These are phyloP conservation scores for Epichloe sp. DNA, from an alignment of 2,329 filamentous ascomycete genomes.

Conservation along the genomic window DNA sequence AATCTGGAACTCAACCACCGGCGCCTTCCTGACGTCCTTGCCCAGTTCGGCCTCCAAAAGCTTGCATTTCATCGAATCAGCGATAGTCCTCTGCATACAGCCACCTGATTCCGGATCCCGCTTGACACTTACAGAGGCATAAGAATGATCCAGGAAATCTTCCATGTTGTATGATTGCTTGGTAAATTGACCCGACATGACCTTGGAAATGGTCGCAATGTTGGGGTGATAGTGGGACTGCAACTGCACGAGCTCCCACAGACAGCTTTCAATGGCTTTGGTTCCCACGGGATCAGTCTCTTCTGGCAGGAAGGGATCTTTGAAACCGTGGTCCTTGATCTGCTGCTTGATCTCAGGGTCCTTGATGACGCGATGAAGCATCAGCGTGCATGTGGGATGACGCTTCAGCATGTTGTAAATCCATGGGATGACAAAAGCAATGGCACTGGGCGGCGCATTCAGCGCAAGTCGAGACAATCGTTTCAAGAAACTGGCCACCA, in stretches of 20 bases:
- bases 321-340: conserved; percentile 45
- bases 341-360: conserved; percentile 43
- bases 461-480: conserved; percentile 72
- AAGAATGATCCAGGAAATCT: conserved; percentile 92
- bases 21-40: conserved; percentile 73
- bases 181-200: conserved; percentile 92
- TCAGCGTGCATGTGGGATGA: conserved; percentile 86
- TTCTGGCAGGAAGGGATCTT: conserved; percentile 63
- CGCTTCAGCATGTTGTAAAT: conserved; percentile 87
- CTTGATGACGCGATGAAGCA: conserved; percentile 70
- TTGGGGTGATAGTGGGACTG: conserved; percentile 95
- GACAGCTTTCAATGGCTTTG: conserved; percentile 73
- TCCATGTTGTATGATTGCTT: conserved; percentile 93
- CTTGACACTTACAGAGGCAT: conserved; percentile 53
- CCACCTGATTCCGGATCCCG: background rate
- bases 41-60: conserved; percentile 73
- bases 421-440: conserved; percentile 83
- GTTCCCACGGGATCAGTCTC: conserved; percentile 79
- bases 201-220: conserved; percentile 83
- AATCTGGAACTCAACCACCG: conserved; percentile 88
- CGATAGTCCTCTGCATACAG: background rate
- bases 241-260: conserved; percentile 90
- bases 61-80: conserved; percentile 23
- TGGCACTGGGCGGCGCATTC: conserved; percentile 77
- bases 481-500: conserved; percentile 95